Base-by-base conservation (phyloP, 108 stramenopile genomes). In the Conticribra guillardii region DNA sequence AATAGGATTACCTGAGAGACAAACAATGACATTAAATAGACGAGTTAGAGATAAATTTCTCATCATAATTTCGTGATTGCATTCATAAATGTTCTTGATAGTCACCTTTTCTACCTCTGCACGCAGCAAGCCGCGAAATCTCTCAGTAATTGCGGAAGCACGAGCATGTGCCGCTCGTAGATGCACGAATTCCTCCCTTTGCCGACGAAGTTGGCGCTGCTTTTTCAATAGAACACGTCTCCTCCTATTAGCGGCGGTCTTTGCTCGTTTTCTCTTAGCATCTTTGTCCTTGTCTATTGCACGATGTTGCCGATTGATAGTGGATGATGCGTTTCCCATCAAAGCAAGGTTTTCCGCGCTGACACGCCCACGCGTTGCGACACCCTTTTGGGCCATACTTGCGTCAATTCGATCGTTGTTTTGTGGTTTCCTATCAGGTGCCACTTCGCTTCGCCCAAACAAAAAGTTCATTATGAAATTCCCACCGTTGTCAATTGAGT, bases 141-240 rank as follows among this genome's bases (percentile, higher is more conserved):
- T 49, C 29, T 72, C 83, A n/a, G 83, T 76, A 15, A 84, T 70
- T 33, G 68, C 68, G 33, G 73, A 57, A 27, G 79, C 83, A 64
- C 90, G 90, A 4, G 63, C 60, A 74, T 95, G 90, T 0, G 94
- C 89, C 14, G 68, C 54, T 9, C 89, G 84, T 23, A 93, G 55
- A 60, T 89, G 84, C 9, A 64, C 64, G 8, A 89, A 88, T 53
- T 88, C 83, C 22, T 59, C 69, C 45, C 50, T 11, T 21, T 41
- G 56, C 0, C 76, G 76, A 33, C 62, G 69, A 11, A 70, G 53
- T 32, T 53, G 64, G 15, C 34, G 48, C 49, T 64, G 32, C 45
- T 53, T 65, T 47, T 69, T 17, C 16, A 63, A 44, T 28, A 60
- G 79, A 5, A 50, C 56, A 14, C 47, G 67, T 45, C 63, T 80